A percentile compares a stretch with the other conserved stretches of the same genome.
These are phyloP conservation scores for Periconia sp. DNA, from an alignment of 2,329 filamentous ascomycete genomes.

Conservation along the genomic window DNA sequence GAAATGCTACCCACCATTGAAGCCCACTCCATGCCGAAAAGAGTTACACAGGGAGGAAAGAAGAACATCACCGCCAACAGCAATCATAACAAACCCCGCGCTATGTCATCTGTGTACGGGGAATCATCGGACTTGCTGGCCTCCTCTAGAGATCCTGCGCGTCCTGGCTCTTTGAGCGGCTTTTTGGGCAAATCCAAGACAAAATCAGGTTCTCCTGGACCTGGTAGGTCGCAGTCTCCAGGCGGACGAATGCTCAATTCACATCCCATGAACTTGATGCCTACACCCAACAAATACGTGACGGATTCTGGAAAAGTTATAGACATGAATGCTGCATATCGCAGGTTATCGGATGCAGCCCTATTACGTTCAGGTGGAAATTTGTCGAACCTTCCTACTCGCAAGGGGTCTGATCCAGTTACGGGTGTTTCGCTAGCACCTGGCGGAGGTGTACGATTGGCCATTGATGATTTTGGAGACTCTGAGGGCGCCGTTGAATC, in stretches of 20 bases:
- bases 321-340: conserved; percentile 70
- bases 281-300: conserved; percentile 48
- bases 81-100: conserved; percentile 29
- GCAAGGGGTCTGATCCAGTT: conserved; percentile 51
- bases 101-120: conserved; percentile 50
- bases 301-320: conserved; percentile 64
- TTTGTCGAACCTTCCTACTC: conserved; percentile 61
- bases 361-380: conserved; percentile 65
- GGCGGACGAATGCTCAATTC: conserved; percentile 48
- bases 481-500: conserved; percentile 63
- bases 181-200: conserved; percentile 37
- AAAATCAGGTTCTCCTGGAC: conserved; percentile 45
- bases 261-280: conserved; percentile 51
- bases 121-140: conserved; percentile 23
- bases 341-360: conserved; percentile 71
- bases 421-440: conserved; percentile 48
- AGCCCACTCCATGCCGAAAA: conserved; percentile 44
- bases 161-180: conserved; percentile 44
- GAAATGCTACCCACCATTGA: conserved; percentile 50
- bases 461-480: conserved; percentile 61
- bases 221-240: conserved; percentile 40
- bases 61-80: conserved; percentile 31
- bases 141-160: conserved; percentile 28
- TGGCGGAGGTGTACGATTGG: conserved; percentile 58
- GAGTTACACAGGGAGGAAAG: conserved; percentile 47